Evolutionary conservation across 2,329 filamentous ascomycete genomes (phyloP).

Genomic region (Claviceps spartinae): DNA sequence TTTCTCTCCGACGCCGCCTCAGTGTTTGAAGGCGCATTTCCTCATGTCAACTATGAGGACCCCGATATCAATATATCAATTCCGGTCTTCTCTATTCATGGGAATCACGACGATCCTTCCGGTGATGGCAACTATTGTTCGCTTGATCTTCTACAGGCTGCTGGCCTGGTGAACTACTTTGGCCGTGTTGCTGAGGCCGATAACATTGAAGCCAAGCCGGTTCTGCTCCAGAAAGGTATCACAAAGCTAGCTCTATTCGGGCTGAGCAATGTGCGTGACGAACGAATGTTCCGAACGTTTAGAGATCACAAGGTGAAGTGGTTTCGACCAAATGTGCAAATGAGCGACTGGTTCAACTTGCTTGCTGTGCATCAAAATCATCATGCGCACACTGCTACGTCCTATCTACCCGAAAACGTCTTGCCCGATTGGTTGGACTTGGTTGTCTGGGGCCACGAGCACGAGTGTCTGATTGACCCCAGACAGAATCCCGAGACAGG

Average conservation of each 20-base stretch:
- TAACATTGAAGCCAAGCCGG: constrained; percentile 82
- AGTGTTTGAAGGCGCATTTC: constrained; percentile 79
- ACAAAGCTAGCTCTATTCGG: constrained; percentile 92
- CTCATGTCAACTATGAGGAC: constrained; percentile 96
- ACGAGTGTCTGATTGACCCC: constrained; percentile 87
- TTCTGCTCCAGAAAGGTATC: constrained; percentile 81
- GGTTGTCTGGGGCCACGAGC: constrained; percentile 93
- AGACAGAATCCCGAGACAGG: constrained; percentile 70
- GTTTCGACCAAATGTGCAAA: constrained; percentile 68
- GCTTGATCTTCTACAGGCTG: constrained; percentile 79
- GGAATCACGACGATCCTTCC: constrained; percentile 97
- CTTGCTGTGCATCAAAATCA: constrained; percentile 96
- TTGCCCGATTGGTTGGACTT: constrained; percentile 84
- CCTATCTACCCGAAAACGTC: constrained; percentile 89
- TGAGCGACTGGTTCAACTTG: constrained; percentile 87
- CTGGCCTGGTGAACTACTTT: constrained; percentile 90
- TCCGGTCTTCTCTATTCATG: constrained; percentile 95
- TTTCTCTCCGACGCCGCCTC: constrained; percentile 87
- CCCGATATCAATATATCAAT: constrained; percentile 94
- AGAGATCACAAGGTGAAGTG: constrained; percentile 88
- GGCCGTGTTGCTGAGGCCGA: constrained; percentile 84
- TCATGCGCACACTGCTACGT: constrained; percentile 77
- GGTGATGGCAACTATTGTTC: constrained; percentile 88
- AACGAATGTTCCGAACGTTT: constrained; percentile 87
- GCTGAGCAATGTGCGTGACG: constrained; percentile 89